These are phyloP conservation scores for Vaccinium macrocarpon DNA, from an alignment of 148 eudicot species.

Conservation along the genomic window DNA sequence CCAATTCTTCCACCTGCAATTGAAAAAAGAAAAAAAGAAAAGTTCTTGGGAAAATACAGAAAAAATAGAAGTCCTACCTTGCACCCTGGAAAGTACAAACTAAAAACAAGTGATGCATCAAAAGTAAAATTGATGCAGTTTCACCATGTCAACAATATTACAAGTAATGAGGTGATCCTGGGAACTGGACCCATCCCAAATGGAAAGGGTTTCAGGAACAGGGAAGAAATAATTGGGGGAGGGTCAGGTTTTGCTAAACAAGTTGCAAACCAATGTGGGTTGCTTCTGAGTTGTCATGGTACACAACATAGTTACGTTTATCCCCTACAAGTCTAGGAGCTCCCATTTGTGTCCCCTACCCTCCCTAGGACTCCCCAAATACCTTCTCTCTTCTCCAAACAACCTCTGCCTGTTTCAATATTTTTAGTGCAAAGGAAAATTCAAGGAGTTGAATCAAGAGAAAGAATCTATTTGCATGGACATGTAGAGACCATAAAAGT, in stretches of 20 bases:
- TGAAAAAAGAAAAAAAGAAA: conserved; percentile 1
- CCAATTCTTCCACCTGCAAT: conserved; percentile 82
- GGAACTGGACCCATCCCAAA: background rate
- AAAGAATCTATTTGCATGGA: background rate
- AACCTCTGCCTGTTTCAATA: background rate
- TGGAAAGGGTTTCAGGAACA: background rate
- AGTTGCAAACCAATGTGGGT: background rate
- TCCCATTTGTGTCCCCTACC: background rate
- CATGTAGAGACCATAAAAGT: background rate
- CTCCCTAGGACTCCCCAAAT: background rate
- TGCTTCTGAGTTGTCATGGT: background rate
- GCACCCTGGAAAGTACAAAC: background rate
- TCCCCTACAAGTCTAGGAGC: background rate
- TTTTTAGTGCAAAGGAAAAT: background rate
- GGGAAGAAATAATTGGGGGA: background rate
- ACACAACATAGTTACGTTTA: background rate
- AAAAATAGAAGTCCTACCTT: background rate
- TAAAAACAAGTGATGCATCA: background rate
- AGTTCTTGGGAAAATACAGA: background rate
- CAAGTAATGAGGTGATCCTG: conserved; percentile 1
- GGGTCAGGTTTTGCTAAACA: background rate
- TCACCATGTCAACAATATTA: background rate
- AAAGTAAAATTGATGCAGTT: background rate
- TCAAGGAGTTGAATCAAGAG: background rate
- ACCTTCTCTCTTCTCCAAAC: background rate